phyloP scores from a whole-genome alignment of 495 filamentous ascomycete species.

The Pseudomonodictys pantanalensis region DNA sequence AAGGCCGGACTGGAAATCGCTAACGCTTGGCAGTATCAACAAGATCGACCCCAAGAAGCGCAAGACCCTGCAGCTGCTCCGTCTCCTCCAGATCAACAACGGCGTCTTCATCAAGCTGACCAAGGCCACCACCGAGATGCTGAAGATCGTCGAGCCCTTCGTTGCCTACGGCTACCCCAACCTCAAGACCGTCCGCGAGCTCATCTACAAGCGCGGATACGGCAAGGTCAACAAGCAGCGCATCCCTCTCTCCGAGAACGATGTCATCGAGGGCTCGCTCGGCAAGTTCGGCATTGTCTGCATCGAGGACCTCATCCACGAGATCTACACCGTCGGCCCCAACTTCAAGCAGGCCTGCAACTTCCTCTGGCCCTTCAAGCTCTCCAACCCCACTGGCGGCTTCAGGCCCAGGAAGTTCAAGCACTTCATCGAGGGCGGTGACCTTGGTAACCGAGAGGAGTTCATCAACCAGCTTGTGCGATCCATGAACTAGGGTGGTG shows the following conservation, averaged over 20 bases:
- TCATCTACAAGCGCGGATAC: conserved; percentile 72
- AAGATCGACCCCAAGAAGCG: conserved; percentile 99
- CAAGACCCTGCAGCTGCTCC: conserved; percentile 98
- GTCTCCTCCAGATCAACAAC: conserved; percentile 99
- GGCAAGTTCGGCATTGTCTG: conserved; percentile 99
- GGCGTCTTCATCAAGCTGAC: conserved; percentile 95
- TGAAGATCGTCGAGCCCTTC: conserved; percentile 94
- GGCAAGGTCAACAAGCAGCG: conserved; percentile 78
- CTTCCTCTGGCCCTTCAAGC: conserved; percentile 99
- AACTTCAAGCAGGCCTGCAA: conserved; percentile 98
- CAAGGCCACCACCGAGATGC: conserved; percentile 97
- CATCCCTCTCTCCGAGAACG: conserved; percentile 93
- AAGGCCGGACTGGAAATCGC: not conserved
- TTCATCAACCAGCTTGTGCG: conserved; percentile 95
- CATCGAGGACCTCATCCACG: conserved; percentile 98
- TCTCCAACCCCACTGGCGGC: conserved; percentile 93
- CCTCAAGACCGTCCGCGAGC: conserved; percentile 96
- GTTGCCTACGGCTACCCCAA: conserved; percentile 99
- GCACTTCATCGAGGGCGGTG: conserved; percentile 99
- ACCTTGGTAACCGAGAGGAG: conserved; percentile 96
- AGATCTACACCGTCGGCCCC: conserved; percentile 86
- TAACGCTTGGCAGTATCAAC: conserved; percentile 99
- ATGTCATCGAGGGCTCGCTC: conserved; percentile 90
- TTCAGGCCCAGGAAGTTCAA: conserved; percentile 97
- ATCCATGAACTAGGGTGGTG: conserved; percentile 88